These are phyloP conservation scores for Ophiostoma angusticollis DNA, from an alignment of 2,329 filamentous ascomycete species.

Conservation along the genomic window DNA sequence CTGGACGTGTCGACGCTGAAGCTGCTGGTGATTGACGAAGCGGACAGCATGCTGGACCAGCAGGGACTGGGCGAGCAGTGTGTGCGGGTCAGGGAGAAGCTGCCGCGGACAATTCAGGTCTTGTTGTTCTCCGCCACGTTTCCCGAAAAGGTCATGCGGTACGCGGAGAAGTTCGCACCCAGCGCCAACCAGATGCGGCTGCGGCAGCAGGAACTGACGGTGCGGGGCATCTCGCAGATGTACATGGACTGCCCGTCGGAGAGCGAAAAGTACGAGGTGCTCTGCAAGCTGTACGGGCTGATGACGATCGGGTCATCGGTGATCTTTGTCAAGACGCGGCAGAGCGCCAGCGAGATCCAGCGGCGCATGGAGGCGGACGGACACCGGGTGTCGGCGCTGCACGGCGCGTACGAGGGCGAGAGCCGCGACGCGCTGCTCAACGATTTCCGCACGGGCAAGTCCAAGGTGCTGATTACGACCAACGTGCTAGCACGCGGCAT, in stretches of 20 bases:
- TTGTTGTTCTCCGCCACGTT: conserved; percentile 94
- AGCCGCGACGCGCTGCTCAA: conserved; percentile 77
- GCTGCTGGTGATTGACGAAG: conserved; percentile 86
- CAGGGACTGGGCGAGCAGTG: conserved; percentile 94
- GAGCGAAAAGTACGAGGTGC: conserved; percentile 70
- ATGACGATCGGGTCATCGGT: conserved; percentile 97
- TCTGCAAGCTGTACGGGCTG: conserved; percentile 87
- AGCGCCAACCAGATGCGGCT: conserved; percentile 78
- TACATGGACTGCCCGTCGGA: conserved; percentile 86
- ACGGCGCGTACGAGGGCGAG: conserved; percentile 72
- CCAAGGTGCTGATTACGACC: conserved; percentile 95
- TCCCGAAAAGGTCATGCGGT: conserved; percentile 72
- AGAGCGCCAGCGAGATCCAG: conserved; percentile 76
- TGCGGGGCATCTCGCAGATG: conserved; percentile 94
- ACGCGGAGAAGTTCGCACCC: conserved; percentile 74
- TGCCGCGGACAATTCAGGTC: conserved; percentile 67
- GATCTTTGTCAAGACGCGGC: conserved; percentile 90
- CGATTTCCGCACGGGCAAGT: conserved; percentile 71
- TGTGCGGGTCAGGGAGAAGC: conserved; percentile 70
- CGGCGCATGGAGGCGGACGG: conserved; percentile 76
- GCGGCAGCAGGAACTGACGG: conserved; percentile 81
- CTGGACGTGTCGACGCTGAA: conserved; percentile 61
- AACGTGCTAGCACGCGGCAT: conserved; percentile 95
- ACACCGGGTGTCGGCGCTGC: conserved; percentile 81
- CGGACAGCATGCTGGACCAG: conserved; percentile 97